Base-by-base conservation (phyloP, 768 basidiomycete species). In the Leucocoprinus sp. region DNA sequence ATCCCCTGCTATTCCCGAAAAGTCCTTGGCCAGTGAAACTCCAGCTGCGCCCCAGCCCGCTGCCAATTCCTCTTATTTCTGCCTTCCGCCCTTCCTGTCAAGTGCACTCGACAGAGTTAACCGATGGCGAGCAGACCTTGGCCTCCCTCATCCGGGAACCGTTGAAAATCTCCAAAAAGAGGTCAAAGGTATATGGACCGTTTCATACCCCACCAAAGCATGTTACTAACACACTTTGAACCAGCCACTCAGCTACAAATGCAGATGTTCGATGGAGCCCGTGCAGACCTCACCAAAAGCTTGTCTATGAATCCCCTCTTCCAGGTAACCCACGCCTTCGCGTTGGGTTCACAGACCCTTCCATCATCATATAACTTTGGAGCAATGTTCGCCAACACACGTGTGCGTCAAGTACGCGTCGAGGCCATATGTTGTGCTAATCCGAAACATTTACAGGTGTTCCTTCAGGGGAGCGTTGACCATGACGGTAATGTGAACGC, bases 241-340 rank as follows among this genome's bases (percentile, higher is more conserved):
- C 2, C 63, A 97, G 93, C 78, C 43, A 95, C 92, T 9, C 91
- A 91, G 57, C 67, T 97, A 40, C 86, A 84, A 36, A 96, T 95
- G 70, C 95, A 85, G 69, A 80, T 92, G 59, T 98, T 98, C 63
- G 96, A 99, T 70, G 96, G 96, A 53, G 96, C 87, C 21, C 76
- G 93, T 55, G 96, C 95, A 24, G 96, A 99, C 71, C 72, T 98
- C 55, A 85, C 89, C 38, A 99, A 98, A 69, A 84, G 78, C 55
- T 72, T 98, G 55, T 95, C 92, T 22, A 75, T 85, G 63, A 89
- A 80, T 63, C 96, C 96, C n/a, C 80, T 88, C 41, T 98, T 98
- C 78, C 95, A 98, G 71, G 86, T 97, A 56, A 93, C 93, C 50
- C 96, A 99, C 64, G 88, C 92, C 18, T 97, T 99, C 68, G 74